Evolutionary conservation across 352 stramenopile genomes (phyloP).

Genomic region (Thraustochytrium sp.): DNA sequence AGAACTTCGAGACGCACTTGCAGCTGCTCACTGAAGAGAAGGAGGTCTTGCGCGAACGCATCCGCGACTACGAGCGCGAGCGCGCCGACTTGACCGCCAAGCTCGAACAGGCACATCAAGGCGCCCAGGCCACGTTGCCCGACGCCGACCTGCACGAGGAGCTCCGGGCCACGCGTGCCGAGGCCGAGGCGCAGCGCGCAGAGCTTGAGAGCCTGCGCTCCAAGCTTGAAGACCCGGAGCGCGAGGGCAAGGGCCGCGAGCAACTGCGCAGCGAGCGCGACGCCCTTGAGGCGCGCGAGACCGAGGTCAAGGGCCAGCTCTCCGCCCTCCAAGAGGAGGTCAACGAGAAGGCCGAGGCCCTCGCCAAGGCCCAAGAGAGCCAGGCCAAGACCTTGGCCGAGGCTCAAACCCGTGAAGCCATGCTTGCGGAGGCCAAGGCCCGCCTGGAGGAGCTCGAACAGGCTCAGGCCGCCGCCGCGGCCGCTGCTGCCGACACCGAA

Average conservation of each 20-base stretch:
- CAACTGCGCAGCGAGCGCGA: background rate
- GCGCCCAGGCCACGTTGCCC: background rate
- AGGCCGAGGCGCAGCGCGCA: background rate
- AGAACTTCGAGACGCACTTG: background rate
- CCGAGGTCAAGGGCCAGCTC: too few species aligned
- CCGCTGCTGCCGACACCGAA: background rate
- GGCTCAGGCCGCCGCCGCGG: background rate
- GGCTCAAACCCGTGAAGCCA: too few species aligned
- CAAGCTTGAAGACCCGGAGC: background rate
- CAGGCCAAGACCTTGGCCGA: too few species aligned
- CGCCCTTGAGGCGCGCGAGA: slow-evolving; percentile 45
- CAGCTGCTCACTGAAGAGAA: slow-evolving; percentile 22
- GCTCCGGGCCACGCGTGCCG: background rate
- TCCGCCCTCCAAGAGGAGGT: too few species aligned
- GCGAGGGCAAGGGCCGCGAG: slow-evolving; percentile 7
- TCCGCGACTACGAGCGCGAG: background rate
- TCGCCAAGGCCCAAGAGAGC: too few species aligned
- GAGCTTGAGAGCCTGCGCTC: background rate
- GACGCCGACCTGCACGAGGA: background rate
- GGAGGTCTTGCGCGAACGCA: background rate
- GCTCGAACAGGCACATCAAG: background rate
- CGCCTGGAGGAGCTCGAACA: background rate
- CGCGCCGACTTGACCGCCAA: background rate
- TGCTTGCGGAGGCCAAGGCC: background rate
- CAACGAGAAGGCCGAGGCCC: too few species aligned